Evolutionary conservation across 441 rosid genomes (phyloP).

Genomic region (Aleurites moluccanus): DNA sequence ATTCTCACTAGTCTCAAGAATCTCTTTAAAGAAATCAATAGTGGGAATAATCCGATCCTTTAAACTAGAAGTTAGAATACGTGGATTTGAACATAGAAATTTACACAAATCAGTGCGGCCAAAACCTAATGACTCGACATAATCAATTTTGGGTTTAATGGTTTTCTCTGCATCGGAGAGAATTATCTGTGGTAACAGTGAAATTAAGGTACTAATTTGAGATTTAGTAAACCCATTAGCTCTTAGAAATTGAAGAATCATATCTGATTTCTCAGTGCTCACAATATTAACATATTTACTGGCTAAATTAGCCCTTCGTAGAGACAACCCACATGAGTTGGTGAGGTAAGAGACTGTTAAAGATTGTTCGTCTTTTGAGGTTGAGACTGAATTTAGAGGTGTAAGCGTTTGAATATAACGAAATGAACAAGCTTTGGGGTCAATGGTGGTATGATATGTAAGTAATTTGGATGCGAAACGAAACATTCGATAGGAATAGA

Average conservation of each 20-base stretch:
- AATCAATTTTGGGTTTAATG: conserved; percentile 8
- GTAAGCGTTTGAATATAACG: not conserved
- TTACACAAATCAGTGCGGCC: not conserved
- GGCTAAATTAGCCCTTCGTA: not conserved
- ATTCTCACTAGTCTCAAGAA: not conserved
- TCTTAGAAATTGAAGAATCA: not conserved
- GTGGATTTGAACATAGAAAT: not conserved
- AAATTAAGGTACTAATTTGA: not conserved
- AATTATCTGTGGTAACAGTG: not conserved
- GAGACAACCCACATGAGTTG: conserved; percentile 9
- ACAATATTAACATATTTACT: not conserved
- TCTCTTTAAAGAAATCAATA: not conserved
- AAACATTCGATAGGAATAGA: not conserved
- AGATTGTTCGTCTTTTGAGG: not conserved
- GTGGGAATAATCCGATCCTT: conserved; percentile 1
- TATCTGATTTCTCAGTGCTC: not conserved
- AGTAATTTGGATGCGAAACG: not conserved
- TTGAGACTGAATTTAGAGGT: not conserved
- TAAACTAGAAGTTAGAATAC: not conserved
- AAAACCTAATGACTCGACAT: conserved; percentile 1
- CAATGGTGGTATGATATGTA: not conserved
- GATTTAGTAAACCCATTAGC: not conserved
- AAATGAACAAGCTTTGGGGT: not conserved
- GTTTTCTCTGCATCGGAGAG: not conserved
- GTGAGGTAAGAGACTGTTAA: conserved; percentile 2